Evolutionary conservation across 345 rosid species (phyloP), one percentile per base, ranked within the genome.

Genomic region (Cardamine occulta): DNA sequence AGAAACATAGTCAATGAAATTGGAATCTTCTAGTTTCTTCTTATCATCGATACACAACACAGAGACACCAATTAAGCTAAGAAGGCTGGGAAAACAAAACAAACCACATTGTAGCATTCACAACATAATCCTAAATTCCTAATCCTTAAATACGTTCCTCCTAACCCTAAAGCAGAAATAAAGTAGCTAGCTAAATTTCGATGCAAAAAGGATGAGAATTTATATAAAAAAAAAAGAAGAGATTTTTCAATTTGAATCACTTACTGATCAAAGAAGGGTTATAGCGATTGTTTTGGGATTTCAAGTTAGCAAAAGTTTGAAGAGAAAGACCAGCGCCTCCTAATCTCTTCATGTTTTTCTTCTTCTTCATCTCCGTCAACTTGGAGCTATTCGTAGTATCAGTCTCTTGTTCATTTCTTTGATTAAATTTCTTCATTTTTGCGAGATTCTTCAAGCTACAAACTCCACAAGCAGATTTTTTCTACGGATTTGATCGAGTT

Each of bases 251-350:
- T 4, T 52, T 6, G 31, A 28, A 54, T 47, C 2, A 14, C 82
- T 42, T 83, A 91, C 97, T 91, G 74, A 86, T 80, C 45, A 88
- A 42, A 64, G 87, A 80, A 19, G 98, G 96, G 56, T 91, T 94
- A 81, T 86, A 85, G 59, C 72, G 66, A 23, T 57, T 77, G 75
- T 58, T 76, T 8, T 65, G 76, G 5, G 92, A 86, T 79, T 88
- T 91, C 37, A 86, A 76, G 71, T 86, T 89, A 17, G 91, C 95
- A 59, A 90, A 91, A 8, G 91, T 86, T 69, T 88, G 86, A 29
- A 94, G 97, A 8, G 97, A 91, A 72, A 94, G 97, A 66, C 91
- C 96, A 39, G 80, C 72, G 61, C 97, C 98, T 65, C 97, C 90
- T 42, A 91, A 74, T 68, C 95, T 84, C 82, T 63, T 80, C 81